A percentile compares a stretch with the other conserved stretches of the same genome.
phyloP scores from a whole-genome alignment of 495 filamentous ascomycete species.

The Tuber aestivum region DNA sequence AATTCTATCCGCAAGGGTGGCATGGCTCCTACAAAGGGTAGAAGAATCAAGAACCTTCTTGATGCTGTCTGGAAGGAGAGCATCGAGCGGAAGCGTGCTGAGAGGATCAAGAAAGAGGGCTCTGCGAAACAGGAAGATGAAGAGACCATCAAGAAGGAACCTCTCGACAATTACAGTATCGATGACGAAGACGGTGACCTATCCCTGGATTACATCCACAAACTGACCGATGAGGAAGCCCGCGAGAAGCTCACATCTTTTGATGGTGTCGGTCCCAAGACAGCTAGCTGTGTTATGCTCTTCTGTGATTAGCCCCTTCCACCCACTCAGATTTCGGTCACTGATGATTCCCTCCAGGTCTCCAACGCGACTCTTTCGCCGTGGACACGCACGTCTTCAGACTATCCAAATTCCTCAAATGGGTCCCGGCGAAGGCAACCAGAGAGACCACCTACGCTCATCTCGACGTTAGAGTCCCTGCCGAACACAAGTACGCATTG shows the following conservation, averaged over 20 bases:
- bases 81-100: constrained; percentile 46
- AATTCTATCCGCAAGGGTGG: constrained; percentile 71
- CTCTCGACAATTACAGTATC: constrained; percentile 51
- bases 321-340: background rate
- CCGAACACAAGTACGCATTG: constrained; percentile 80
- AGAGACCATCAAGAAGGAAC: constrained; percentile 69
- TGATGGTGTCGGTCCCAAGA: constrained; percentile 86
- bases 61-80: constrained; percentile 72
- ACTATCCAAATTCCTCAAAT: constrained; percentile 76
- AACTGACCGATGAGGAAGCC: constrained; percentile 59
- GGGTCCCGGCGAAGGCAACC: constrained; percentile 63
- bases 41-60: constrained; percentile 72
- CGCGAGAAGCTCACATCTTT: constrained; percentile 69
- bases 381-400: constrained; percentile 83
- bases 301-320: constrained; percentile 52
- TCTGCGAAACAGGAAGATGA: constrained; percentile 44
- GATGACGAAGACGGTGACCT: constrained; percentile 54
- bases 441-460: constrained; percentile 71
- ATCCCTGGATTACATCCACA: constrained; percentile 72
- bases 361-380: constrained; percentile 70
- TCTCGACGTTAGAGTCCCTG: constrained; percentile 71
- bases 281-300: constrained; percentile 74
- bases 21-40: constrained; percentile 63
- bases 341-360: constrained; percentile 33
- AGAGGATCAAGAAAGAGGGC: constrained; percentile 19